Conservation (phyloP, 139 green algal species). For the Dunaliella sp. region DNA sequence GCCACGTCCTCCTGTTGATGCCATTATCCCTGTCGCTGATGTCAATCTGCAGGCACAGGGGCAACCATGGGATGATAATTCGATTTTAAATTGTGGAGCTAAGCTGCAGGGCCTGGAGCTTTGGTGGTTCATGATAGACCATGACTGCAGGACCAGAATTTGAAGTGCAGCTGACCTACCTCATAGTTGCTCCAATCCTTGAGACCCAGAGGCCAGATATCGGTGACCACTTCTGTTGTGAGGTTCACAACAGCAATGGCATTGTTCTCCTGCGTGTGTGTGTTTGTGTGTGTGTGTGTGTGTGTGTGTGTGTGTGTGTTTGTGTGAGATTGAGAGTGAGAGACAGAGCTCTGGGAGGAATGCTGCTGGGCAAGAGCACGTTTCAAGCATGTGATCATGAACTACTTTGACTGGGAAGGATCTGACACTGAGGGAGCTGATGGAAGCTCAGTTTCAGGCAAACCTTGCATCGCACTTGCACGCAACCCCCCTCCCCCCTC, state of each 20-base stretch:
- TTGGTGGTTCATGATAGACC: not conserved
- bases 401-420: too few relatives aligned
- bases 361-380: too few relatives aligned
- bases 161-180: not conserved
- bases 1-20: not conserved
- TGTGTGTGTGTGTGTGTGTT: not conserved
- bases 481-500: not conserved
- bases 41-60: not conserved
- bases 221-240: conserved; percentile 2
- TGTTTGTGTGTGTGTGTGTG: not conserved
- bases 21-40: conserved; percentile 12
- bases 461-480: not conserved
- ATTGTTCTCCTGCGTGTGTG: conserved; percentile 25
- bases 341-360: too few relatives aligned
- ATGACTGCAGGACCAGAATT: not conserved
- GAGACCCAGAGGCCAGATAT: conserved; percentile 24
- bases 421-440: not conserved
- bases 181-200: not conserved
- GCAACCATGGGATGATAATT: not conserved
- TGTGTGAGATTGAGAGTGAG: too few relatives aligned
- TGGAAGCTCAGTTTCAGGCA: not conserved
- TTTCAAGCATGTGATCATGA: not conserved
- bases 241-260: conserved; percentile 14
- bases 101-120: not conserved
- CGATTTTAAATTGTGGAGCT: too few relatives aligned